Conservation (phyloP, 169 alveolate genomes). For the Eimeria maxima region DNA sequence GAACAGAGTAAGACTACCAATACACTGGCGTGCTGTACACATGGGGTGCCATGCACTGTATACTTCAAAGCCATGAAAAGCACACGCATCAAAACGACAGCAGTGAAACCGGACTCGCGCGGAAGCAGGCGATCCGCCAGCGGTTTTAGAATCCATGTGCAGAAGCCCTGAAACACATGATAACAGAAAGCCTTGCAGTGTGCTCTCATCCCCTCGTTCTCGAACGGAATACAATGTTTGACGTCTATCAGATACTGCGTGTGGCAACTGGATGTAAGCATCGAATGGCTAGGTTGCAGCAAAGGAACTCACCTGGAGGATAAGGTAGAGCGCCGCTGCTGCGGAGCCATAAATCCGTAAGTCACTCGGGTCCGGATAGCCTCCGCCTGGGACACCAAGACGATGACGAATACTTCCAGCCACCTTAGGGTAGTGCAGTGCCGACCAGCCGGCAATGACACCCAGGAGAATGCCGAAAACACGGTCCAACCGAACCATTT, state of each 20-base stretch:
- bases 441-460: conserved; percentile 71
- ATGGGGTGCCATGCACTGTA: not conserved
- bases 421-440: conserved; percentile 71
- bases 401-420: conserved; percentile 77
- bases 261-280: not conserved
- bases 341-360: conserved; percentile 75
- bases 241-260: not conserved
- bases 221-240: not conserved
- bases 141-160: conserved; percentile 77
- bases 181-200: not conserved
- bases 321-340: conserved; percentile 44
- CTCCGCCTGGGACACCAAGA: conserved; percentile 69
- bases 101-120: conserved; percentile 35
- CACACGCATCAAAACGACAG: not conserved
- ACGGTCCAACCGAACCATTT: conserved; percentile 77
- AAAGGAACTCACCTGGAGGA: conserved; percentile 48
- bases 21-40: not conserved
- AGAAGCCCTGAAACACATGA: conserved; percentile 68
- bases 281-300: not conserved
- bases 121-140: conserved; percentile 81
- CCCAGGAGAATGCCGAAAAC: conserved; percentile 76
- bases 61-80: not conserved
- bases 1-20: not conserved
- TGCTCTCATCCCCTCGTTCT: not conserved
- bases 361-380: conserved; percentile 76